phyloP scores from a whole-genome alignment of 352 stramenopile genomes.

The Phytophthora pseudosyringae region DNA sequence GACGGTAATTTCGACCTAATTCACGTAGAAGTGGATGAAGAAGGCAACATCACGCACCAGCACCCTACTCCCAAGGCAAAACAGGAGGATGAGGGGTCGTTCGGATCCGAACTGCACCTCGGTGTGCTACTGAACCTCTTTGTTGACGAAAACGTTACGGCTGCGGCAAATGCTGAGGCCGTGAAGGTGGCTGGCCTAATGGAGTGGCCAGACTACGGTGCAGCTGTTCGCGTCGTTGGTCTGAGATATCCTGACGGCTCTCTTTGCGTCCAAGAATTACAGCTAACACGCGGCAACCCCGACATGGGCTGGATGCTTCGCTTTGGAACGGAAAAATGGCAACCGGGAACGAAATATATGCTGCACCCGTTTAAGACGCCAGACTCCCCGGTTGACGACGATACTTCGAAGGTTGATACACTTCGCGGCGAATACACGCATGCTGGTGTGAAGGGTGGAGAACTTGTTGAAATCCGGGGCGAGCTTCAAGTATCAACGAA shows the following conservation, averaged over 20 bases:
- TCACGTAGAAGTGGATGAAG: conserved; percentile 85
- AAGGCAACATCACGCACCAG: conserved; percentile 73
- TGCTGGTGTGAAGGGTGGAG: conserved; percentile 56
- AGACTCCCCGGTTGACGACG: conserved; percentile 7
- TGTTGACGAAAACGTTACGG: conserved; percentile 24
- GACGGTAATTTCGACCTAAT: conserved; percentile 89
- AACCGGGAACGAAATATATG: conserved; percentile 86
- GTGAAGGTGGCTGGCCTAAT: conserved; percentile 68
- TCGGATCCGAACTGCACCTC: conserved; percentile 80
- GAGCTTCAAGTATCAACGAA: conserved; percentile 71
- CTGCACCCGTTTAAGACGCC: conserved; percentile 40
- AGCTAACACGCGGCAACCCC: conserved; percentile 79
- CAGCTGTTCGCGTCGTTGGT: conserved; percentile 73
- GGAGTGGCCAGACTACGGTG: conserved; percentile 87
- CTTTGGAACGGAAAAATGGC: conserved; percentile 89
- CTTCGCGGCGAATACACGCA: conserved; percentile 70
- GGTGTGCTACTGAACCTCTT: conserved; percentile 82
- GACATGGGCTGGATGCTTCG: conserved; percentile 89
- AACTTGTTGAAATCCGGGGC: conserved; percentile 70
- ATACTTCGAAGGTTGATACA: conserved; percentile 32
- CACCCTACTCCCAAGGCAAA: conserved; percentile 77
- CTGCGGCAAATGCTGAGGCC: conserved; percentile 1
- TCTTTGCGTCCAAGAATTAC: conserved; percentile 81
- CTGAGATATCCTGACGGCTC: conserved; percentile 56
- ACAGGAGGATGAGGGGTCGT: conserved; percentile 74